Evolutionary conservation across 352 stramenopile species (phyloP).

Genomic region (Blastocystis sp.): DNA sequence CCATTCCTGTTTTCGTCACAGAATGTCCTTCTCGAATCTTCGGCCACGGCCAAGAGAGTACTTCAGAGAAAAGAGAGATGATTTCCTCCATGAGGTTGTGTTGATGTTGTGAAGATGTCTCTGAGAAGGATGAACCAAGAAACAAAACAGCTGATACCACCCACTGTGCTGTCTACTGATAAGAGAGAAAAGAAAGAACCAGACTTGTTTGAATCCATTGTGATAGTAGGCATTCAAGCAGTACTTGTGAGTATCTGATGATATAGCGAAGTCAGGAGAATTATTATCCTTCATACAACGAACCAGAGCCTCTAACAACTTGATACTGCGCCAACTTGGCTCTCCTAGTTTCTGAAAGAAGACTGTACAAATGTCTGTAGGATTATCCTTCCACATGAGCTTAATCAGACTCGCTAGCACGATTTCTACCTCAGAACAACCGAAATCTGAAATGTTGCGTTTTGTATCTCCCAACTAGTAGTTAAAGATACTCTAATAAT

Average conservation of each 20-base stretch:
- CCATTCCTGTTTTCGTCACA: background rate
- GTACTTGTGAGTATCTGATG: background rate
- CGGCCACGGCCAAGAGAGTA: constrained; percentile 25
- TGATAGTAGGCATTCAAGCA: constrained; percentile 1
- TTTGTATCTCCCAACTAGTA: background rate
- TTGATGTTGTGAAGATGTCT: background rate
- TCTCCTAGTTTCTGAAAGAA: constrained; percentile 3
- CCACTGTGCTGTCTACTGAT: background rate
- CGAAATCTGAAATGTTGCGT: constrained; percentile 55
- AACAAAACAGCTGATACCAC: background rate
- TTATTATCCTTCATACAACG: constrained; percentile 44
- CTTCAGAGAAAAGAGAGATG: background rate
- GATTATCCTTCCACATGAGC: constrained; percentile 14
- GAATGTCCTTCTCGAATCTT: background rate
- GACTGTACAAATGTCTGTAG: background rate
- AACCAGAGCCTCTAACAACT: constrained; percentile 7
- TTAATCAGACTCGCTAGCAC: constrained; percentile 23
- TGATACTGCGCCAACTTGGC: constrained; percentile 34
- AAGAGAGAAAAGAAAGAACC: background rate
- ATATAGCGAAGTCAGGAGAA: background rate
- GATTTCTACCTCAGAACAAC: constrained; percentile 52
- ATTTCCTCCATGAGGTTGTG: background rate
- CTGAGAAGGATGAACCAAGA: background rate
- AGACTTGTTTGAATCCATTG: constrained; percentile 6
- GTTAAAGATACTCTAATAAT: background rate